Base-by-base conservation (phyloP, 2,329 filamentous ascomycete genomes). In the Sordariomycetes sp. region DNA sequence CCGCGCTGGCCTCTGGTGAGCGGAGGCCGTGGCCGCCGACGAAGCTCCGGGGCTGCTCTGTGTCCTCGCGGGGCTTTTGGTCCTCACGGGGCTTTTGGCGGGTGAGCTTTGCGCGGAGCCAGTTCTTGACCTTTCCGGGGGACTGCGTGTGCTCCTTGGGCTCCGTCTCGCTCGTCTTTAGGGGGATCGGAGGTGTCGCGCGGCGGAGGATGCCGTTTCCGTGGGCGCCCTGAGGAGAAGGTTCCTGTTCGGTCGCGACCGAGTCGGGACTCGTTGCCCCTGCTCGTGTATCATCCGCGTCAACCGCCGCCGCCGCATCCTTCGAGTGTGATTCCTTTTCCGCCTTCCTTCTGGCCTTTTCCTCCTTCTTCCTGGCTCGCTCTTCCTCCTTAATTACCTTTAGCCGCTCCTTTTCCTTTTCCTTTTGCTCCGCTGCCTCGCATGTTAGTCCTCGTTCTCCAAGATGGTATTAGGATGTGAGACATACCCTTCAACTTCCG, bases 401-500 rank as follows among this genome's bases (percentile, higher is more conserved):
- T 59, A 65, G 72, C 13, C 62, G 66, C 48, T 72, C 69, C 56
- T 72, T 74, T 15, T 72, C 70, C 58, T 78, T 75, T 57, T 72
- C 72, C 60, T 75, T 75, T 15, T 75, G 71, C 64, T 82, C 70
- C 8, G 73, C 74, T 78, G 59, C 22, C 51, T 66, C 2, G 6
- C 10, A 10, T 34, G 13, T 56, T 51, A 56, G 54, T n/a, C 54
- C 22, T 50, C 12, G 24, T 10, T 34, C 17, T 34, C 13, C 28
- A 32, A 34, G 17, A 15, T 17, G n/a, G 10, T 12, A 34, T 34
- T 12, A 28, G 22, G 10, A 50, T 35, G 8, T n/a, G 24, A 35
- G 25, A 56, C 3, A 70, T 68, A 87, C 86, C 79, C 67, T 78
- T 86, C 17, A 80, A 63, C 61, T 77, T 78, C 64, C 73, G 78